A percentile compares a stretch with the other conserved stretches of the same genome.
Conservation (phyloP, 768 basidiomycete species). For the Boletus rubroflammeus region DNA sequence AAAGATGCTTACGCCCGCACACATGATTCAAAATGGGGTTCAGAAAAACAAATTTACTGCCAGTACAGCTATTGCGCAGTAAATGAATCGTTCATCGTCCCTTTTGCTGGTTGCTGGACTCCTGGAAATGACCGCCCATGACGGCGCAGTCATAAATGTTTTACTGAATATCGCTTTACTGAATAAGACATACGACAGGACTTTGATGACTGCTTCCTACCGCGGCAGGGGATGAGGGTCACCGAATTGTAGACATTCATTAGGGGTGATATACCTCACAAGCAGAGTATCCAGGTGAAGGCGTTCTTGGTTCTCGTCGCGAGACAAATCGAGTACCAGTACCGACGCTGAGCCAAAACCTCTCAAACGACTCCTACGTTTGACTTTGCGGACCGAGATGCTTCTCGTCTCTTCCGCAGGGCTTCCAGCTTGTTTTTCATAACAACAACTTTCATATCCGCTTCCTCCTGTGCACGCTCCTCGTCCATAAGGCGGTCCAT, state of each 20-base stretch:
- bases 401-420: conserved; percentile 46
- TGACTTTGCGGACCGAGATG: conserved; percentile 22
- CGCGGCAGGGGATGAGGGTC: neutral
- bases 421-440: conserved; percentile 67
- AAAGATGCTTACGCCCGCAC: too few species aligned
- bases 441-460: conserved; percentile 65
- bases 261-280: neutral
- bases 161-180: too few species aligned
- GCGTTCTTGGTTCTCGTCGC: neutral
- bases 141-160: too few species aligned
- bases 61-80: too few species aligned
- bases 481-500: conserved; percentile 85
- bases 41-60: too few species aligned
- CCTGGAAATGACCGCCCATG: too few species aligned
- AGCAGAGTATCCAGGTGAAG: neutral
- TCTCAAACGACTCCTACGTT: conserved; percentile 17
- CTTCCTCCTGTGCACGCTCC: conserved; percentile 84
- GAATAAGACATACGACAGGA: neutral
- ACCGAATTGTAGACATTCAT: neutral
- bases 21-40: too few species aligned
- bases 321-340: neutral
- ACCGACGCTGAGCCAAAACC: neutral
- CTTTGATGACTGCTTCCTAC: neutral
- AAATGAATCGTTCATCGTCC: too few species aligned
- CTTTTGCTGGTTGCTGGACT: too few species aligned